Evolutionary conservation across 1,284 basidiomycete genomes (phyloP), one percentile per base, ranked within the genome.

Genomic region (Marasmius oreades): DNA sequence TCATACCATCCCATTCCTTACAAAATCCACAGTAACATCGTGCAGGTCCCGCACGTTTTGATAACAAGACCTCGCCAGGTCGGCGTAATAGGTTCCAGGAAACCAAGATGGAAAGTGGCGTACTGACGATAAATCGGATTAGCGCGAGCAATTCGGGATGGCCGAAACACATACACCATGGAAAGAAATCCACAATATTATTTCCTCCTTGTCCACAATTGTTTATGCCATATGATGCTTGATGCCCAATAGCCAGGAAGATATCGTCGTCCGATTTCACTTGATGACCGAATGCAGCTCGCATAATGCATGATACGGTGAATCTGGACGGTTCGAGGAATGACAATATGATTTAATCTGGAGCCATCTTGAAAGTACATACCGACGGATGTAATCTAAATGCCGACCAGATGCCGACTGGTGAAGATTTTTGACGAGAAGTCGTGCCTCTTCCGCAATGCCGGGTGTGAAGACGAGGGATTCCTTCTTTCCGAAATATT

Each of bases 61-160:
- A 4, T 44, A 28, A 3, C 26, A 16, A 4, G 46, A 37, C 5
- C 63, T 55, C 3, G 67, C 66, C 45, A 55, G 50, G n/a, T 45
- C 48, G 10, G 63, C 64, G 42, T 66, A 67, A 55, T 62, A 59
- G 33, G 64, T 61, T 2, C 64, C 65, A 20, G 67, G 67, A 33
- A 69, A 66, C 63, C 65, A 69, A 1, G 63, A 63, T 7, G 65
- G 66, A 12, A 64, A 57, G 47, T 64, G 23, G 43, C 55, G 34
- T 18, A 67, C 66, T 67, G 48, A 14, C 12, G 37, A 56, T 33
- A 10, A 33, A 20, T 18, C 22, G 8, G 28, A 23, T 58, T 45
- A 39, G 58, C 62, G 52, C 24, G 7, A 11, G 16, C 16, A n/a
- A 12, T 52, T 1, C 5, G 5, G 14, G 23, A 47, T 8, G 18